Evolutionary conservation across 2,329 filamentous ascomycete genomes (phyloP).

Genomic region (Botrytis fabae): DNA sequence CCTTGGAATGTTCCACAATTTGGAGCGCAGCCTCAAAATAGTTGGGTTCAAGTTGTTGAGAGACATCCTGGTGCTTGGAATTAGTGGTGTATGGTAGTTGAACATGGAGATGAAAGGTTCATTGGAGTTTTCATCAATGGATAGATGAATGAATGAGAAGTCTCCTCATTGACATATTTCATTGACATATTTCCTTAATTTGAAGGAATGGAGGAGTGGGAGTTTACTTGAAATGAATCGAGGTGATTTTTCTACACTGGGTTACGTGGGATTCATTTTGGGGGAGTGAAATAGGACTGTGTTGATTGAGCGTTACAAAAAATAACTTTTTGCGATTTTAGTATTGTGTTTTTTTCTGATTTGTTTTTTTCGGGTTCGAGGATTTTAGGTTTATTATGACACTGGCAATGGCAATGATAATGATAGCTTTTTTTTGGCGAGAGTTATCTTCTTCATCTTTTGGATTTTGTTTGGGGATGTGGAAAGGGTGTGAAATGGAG

Average conservation of each 20-base stretch:
- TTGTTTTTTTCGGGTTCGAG: background rate
- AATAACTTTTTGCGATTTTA: background rate
- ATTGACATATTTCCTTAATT: background rate
- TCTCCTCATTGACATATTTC: background rate
- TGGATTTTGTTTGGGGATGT: background rate
- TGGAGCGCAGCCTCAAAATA: conserved; percentile 2
- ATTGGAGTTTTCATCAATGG: background rate
- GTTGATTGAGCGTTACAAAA: background rate
- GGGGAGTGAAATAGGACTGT: background rate
- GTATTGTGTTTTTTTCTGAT: background rate
- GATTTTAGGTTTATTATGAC: background rate
- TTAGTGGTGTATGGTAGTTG: background rate
- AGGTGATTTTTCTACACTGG: background rate
- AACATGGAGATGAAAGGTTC: background rate
- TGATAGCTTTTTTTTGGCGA: background rate
- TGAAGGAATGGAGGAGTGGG: background rate
- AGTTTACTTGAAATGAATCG: conserved; percentile 3
- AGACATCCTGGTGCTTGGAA: conserved; percentile 7
- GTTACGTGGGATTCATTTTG: background rate
- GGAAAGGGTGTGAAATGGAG: background rate
- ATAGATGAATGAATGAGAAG: background rate
- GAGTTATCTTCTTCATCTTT: background rate
- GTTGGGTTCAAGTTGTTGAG: background rate
- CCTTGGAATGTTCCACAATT: conserved; percentile 16
- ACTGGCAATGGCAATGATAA: background rate